Conservation (phyloP, 83 land plant species). For the Thuja plicata region DNA sequence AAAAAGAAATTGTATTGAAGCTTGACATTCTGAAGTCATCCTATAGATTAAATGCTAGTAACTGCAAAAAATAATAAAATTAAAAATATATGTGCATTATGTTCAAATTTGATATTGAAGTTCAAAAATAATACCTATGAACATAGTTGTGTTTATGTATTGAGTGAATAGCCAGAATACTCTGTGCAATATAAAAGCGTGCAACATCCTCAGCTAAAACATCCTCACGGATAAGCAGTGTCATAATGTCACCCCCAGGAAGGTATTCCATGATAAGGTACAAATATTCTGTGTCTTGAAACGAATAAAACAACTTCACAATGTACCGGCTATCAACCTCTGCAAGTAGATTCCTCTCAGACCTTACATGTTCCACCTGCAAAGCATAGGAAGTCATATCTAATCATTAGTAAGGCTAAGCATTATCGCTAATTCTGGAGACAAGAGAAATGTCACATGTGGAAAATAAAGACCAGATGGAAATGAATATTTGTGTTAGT, state of each 20-base stretch:
- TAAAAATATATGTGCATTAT: neutral
- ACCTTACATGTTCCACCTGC: conserved; percentile 88
- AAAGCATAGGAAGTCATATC: conserved; percentile 11
- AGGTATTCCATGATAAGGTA: conserved; percentile 89
- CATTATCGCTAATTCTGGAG: too few relatives aligned
- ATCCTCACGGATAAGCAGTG: conserved; percentile 80
- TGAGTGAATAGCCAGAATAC: conserved; percentile 80
- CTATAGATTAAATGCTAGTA: neutral
- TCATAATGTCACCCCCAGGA: conserved; percentile 91
- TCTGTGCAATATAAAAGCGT: conserved; percentile 81
- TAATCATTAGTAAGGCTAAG: neutral
- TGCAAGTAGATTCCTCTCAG: conserved; percentile 81
- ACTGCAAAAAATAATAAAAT: neutral
- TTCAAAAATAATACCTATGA: conserved; percentile 53
- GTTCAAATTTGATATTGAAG: neutral
- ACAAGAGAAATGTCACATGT: too few relatives aligned
- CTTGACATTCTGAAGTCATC: neutral
- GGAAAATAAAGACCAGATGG: too few relatives aligned
- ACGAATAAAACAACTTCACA: conserved; percentile 76
- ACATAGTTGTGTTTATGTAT: conserved; percentile 85
- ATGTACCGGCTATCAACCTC: conserved; percentile 85
- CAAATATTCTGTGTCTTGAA: conserved; percentile 77
- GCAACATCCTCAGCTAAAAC: conserved; percentile 67
- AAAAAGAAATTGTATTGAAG: neutral
- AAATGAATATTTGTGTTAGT: too few relatives aligned